A percentile compares a stretch with the other conserved stretches of the same genome.
These are phyloP conservation scores for Saccharomyces eubayanus DNA, from an alignment of 805 yeast genomes.

Conservation along the genomic window DNA sequence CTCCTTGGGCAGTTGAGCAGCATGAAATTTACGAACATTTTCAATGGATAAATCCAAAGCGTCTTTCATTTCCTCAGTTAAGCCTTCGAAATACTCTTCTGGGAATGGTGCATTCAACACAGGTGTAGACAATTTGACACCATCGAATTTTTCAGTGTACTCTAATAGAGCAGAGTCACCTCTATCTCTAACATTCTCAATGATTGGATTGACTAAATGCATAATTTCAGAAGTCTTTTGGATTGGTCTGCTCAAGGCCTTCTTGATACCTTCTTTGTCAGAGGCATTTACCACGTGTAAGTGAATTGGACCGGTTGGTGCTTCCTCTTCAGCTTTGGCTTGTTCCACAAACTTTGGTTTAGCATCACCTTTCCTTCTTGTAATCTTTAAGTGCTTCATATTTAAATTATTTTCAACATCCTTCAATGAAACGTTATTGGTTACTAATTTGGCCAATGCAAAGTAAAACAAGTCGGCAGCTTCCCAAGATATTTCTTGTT, in stretches of 20 bases:
- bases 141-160: conserved; percentile 84
- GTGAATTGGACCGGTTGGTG: conserved; percentile 14
- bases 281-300: conserved; percentile 21
- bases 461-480: conserved; percentile 87
- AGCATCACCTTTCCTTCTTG: conserved; percentile 94
- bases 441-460: conserved; percentile 62
- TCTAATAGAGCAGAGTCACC: conserved; percentile 90
- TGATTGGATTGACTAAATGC: conserved; percentile 86
- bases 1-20: conserved; percentile 75
- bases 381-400: conserved; percentile 73
- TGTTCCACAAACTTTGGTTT: conserved; percentile 61
- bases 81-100: conserved; percentile 58
- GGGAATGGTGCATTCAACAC: conserved; percentile 85
- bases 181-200: conserved; percentile 59
- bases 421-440: conserved; percentile 66
- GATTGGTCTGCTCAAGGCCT: conserved; percentile 84
- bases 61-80: conserved; percentile 62
- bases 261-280: conserved; percentile 37
- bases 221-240: conserved; percentile 89
- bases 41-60: conserved; percentile 86
- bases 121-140: conserved; percentile 63
- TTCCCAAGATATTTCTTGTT: conserved; percentile 84
- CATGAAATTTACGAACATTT: conserved; percentile 86
- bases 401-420: conserved; percentile 84
- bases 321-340: conserved; percentile 16